These are phyloP conservation scores for Thielaviopsis musarum DNA, from an alignment of 2,329 filamentous ascomycete species.

Conservation along the genomic window DNA sequence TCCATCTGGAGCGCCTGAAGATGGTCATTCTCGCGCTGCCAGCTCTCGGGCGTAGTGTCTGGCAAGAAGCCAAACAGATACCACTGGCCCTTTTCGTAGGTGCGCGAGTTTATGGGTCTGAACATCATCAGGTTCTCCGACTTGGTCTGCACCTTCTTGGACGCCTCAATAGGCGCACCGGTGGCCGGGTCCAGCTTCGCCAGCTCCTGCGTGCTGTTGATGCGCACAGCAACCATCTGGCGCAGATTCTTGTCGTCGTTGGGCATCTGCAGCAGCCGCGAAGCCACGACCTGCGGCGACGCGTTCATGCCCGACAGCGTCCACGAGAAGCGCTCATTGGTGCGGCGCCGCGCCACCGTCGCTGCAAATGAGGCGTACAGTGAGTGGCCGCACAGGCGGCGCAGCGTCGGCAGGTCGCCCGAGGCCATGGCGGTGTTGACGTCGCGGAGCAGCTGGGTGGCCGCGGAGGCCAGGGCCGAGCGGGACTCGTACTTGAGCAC, in stretches of 20 bases:
- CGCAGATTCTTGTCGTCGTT: slow-evolving; percentile 24
- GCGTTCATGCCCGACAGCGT: slow-evolving; percentile 27
- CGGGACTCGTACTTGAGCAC: slow-evolving; percentile 26
- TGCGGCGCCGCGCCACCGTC: slow-evolving; percentile 35
- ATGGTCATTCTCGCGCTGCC: slow-evolving; percentile 12
- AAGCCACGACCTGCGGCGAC: slow-evolving; percentile 35
- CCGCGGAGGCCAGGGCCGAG: slow-evolving; percentile 30
- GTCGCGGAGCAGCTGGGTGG: slow-evolving; percentile 40
- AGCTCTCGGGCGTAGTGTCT: slow-evolving; percentile 32
- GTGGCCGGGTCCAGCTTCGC: slow-evolving; percentile 23
- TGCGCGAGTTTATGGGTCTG: slow-evolving; percentile 26
- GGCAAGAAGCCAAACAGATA: slow-evolving; percentile 46
- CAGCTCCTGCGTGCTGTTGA: slow-evolving; percentile 39
- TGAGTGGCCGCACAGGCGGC: slow-evolving; percentile 34
- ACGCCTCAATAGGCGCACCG: slow-evolving; percentile 27
- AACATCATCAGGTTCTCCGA: slow-evolving; percentile 50
- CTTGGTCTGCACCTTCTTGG: slow-evolving; percentile 34
- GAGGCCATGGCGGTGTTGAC: slow-evolving; percentile 45
- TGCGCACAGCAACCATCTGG: slow-evolving; percentile 43
- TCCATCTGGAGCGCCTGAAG: slow-evolving; percentile 12
- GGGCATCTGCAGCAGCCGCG: slow-evolving; percentile 32
- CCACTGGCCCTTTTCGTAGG: slow-evolving; percentile 37
- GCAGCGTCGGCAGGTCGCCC: slow-evolving; percentile 35
- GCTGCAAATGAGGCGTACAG: slow-evolving; percentile 34
- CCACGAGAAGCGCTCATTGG: slow-evolving; percentile 31